Conservation (phyloP, 345 rosid species). For the Microcos paniculata region DNA sequence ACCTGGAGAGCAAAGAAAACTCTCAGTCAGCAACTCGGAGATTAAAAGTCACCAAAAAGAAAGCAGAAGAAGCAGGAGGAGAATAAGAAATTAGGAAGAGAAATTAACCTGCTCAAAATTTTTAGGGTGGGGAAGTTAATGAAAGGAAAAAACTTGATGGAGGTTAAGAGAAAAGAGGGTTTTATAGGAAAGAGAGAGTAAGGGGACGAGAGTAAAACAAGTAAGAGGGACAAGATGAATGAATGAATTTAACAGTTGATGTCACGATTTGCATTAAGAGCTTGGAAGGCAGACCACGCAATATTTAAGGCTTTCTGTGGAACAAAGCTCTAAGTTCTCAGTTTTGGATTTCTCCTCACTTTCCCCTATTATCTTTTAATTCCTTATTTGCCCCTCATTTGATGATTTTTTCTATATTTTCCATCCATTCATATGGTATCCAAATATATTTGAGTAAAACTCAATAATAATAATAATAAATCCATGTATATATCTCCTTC, state of each 20-base stretch:
- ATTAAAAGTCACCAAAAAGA: neutral
- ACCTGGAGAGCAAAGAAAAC: neutral
- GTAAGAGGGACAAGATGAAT: slow-evolving; percentile 19
- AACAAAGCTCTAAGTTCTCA: neutral
- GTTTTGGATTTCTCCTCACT: neutral
- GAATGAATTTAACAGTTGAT: slow-evolving; percentile 4
- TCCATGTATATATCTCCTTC: no score
- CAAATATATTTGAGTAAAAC: no score
- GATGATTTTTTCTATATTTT: neutral
- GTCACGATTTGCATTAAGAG: slow-evolving; percentile 10
- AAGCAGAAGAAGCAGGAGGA: no score
- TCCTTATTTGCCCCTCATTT: neutral
- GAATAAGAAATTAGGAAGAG: neutral
- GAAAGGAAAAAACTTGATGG: neutral
- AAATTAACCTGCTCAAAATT: neutral
- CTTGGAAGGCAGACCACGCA: slow-evolving; percentile 31
- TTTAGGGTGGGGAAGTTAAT: no score
- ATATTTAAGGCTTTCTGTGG: neutral
- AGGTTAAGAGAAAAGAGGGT: neutral
- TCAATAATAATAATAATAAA: no score
- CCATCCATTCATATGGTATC: no score
- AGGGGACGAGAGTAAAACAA: slow-evolving; percentile 3
- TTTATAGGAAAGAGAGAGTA: neutral
- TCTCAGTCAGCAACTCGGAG: no score
- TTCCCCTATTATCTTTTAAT: neutral